These are phyloP conservation scores for Penicillium italicum DNA, from an alignment of 2,329 filamentous ascomycete species.

Conservation along the genomic window DNA sequence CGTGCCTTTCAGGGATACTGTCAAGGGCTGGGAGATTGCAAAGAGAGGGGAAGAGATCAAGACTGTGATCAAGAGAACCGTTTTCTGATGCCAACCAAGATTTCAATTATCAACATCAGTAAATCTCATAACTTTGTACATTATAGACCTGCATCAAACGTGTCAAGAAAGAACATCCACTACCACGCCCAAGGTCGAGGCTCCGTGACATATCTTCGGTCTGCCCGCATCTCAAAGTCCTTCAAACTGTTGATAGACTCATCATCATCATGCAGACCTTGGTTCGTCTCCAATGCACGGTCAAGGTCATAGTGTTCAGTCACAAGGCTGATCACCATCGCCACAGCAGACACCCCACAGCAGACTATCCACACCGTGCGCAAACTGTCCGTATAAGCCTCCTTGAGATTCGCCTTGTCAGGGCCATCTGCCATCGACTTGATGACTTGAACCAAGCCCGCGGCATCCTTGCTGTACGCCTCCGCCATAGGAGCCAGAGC, in stretches of 20 bases:
- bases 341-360: constrained; percentile 51
- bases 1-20: constrained; percentile 32
- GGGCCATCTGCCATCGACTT: constrained; percentile 49
- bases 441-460: constrained; percentile 57
- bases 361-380: constrained; percentile 56
- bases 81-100: neutral
- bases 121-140: constrained; percentile 11
- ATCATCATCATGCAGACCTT: constrained; percentile 20
- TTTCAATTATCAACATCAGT: neutral
- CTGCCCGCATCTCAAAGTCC: constrained; percentile 13
- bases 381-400: constrained; percentile 54
- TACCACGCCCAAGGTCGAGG: constrained; percentile 16
- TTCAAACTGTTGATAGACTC: constrained; percentile 12
- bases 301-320: constrained; percentile 50
- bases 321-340: constrained; percentile 51
- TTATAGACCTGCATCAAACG: neutral
- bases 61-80: constrained; percentile 6
- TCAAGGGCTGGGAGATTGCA: constrained; percentile 34
- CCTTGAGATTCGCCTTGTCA: constrained; percentile 45
- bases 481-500: constrained; percentile 48
- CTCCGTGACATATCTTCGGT: neutral
- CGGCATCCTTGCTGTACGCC: constrained; percentile 56
- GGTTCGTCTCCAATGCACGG: constrained; percentile 33
- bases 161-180: neutral
- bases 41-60: constrained; percentile 22